A percentile compares a stretch with the other conserved stretches of the same genome.
These are phyloP conservation scores for Helianthus tuberosus DNA, from an alignment of 129 eudicot species.

Conservation along the genomic window DNA sequence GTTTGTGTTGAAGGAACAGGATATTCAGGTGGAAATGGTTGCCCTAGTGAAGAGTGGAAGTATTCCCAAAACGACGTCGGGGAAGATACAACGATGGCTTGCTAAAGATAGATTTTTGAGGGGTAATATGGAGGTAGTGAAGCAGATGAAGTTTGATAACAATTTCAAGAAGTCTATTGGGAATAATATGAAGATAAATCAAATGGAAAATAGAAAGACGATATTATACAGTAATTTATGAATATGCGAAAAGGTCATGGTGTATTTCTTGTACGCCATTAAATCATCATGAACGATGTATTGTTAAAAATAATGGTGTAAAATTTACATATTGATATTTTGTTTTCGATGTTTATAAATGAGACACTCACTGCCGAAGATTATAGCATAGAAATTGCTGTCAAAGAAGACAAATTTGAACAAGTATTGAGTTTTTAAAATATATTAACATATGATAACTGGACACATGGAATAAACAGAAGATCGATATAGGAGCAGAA, in stretches of 20 bases:
- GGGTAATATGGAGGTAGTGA: constrained; percentile 45
- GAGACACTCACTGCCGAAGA: background rate
- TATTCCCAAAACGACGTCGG: constrained; percentile 83
- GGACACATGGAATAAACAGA: background rate
- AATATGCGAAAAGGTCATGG: background rate
- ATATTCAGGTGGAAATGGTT: constrained; percentile 46
- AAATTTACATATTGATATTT: background rate
- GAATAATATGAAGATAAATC: background rate
- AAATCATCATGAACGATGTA: background rate
- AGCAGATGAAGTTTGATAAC: constrained; percentile 48
- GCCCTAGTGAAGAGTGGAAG: constrained; percentile 65
- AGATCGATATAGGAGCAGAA: background rate
- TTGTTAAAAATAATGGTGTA: background rate
- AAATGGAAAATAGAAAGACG: constrained; percentile 21
- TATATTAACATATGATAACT: background rate
- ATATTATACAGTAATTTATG: constrained; percentile 32
- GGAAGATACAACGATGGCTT: constrained; percentile 77
- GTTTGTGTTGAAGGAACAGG: constrained; percentile 41
- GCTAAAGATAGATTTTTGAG: constrained; percentile 57
- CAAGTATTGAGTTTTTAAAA: background rate
- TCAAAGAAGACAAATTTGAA: background rate
- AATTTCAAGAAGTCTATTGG: constrained; percentile 11
- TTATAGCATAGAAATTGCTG: background rate
- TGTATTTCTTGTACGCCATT: background rate
- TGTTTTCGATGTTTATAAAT: background rate